Base-by-base conservation (phyloP, 2,329 filamentous ascomycete genomes). In the Parasarocladium wereldwijsianum region DNA sequence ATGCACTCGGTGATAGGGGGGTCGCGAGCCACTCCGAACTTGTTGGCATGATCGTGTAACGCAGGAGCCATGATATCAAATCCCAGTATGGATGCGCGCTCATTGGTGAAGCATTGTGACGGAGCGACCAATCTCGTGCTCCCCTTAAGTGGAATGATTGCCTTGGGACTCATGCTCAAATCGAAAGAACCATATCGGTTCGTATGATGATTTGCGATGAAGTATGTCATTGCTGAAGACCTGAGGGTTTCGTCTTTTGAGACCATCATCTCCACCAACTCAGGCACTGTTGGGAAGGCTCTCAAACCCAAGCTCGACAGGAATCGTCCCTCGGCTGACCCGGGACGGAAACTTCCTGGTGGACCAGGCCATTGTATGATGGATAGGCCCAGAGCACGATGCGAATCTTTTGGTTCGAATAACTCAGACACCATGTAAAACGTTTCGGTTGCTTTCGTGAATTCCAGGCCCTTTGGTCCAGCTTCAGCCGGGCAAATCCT, bases 1-100 rank as follows among this genome's bases (percentile, higher is more conserved):
- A 92, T 70, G 45, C 85, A 93, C 16, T 77, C 70, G 2, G 63
- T 61, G 36, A 96, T 79, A 0, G 76, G 71, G 1, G 92, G 90
- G 49, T 98, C 76, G 31, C 68, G 57, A n/a, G 69, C 67, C 5
- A 98, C 85, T 1, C 85, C 86, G 43, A 98, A 85, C 55, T 90
- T 87, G 38, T 51, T 62, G 11, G 85, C 82, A 57, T 96, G 83
- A 8, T 67, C 57, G 36, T 81, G 76, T n/a, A 96, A 63, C 38
- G 90, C 81, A 27, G 58, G 66, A 36, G 71, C 67, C 19, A 98
- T 57, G 12, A 93, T 77, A 16, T 75, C 64, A 44, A 93, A 96
- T 0, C 82, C 83, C 31, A 98, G 64, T 4, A 92, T 62, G 1
- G 76, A 64, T 14, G 82, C 81, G 24, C 68, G 68, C 22, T 77